phyloP scores from a whole-genome alignment of 108 stramenopile genomes.

The Asterionellopsis glacialis region DNA sequence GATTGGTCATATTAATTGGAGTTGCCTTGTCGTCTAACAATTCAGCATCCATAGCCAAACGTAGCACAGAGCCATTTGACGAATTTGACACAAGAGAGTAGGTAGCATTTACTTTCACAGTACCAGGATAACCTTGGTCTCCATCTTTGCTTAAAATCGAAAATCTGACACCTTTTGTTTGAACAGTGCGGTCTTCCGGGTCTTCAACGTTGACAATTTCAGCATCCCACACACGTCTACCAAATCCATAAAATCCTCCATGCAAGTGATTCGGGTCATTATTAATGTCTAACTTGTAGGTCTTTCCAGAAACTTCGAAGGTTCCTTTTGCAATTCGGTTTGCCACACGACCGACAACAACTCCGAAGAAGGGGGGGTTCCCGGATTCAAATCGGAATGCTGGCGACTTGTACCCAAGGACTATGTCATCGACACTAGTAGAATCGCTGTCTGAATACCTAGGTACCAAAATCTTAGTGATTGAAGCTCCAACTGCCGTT shows the following conservation, averaged over 20 bases:
- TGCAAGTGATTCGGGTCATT: constrained; percentile 82
- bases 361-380: constrained; percentile 64
- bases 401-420: constrained; percentile 54
- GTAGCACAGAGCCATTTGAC: constrained; percentile 18
- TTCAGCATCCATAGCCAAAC: constrained; percentile 46
- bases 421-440: constrained; percentile 37
- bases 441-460: constrained; percentile 4
- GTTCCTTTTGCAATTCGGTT: constrained; percentile 74
- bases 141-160: constrained; percentile 53
- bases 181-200: background rate
- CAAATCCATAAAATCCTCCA: constrained; percentile 72
- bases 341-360: constrained; percentile 78
- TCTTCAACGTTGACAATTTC: constrained; percentile 24
- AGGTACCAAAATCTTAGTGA: constrained; percentile 42
- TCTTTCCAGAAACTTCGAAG: constrained; percentile 35
- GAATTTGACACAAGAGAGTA: constrained; percentile 46
- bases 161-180: constrained; percentile 35
- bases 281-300: constrained; percentile 63
- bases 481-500: constrained; percentile 39
- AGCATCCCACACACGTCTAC: constrained; percentile 52
- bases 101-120: constrained; percentile 44
- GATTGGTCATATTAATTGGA: constrained; percentile 75
- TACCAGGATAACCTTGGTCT: constrained; percentile 83
- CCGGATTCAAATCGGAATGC: constrained; percentile 25
- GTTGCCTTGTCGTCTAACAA: constrained; percentile 44